Evolutionary conservation across 305 asterid genomes (phyloP).

Genomic region (Caryopteris hybrid): DNA sequence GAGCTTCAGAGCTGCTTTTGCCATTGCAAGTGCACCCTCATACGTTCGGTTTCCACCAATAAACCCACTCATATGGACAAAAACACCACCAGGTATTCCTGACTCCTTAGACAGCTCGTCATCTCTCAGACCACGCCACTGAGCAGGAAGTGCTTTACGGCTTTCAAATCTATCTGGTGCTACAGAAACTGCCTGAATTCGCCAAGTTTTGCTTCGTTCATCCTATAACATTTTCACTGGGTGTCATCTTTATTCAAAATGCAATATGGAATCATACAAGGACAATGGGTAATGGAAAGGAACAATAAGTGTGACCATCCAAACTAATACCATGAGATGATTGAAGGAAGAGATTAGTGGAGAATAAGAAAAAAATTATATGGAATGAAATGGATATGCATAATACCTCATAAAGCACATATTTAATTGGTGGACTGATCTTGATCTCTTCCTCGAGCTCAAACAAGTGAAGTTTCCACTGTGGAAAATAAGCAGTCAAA

Average conservation of each 20-base stretch:
- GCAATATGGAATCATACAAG: neutral
- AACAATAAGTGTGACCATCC: neutral
- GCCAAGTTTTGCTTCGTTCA: conserved; percentile 72
- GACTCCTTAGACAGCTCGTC: conserved; percentile 56
- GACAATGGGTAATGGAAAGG: neutral
- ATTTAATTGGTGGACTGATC: conserved; percentile 61
- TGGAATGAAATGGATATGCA: neutral
- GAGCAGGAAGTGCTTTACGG: conserved; percentile 70
- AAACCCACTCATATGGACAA: conserved; percentile 83
- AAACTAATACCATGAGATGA: neutral
- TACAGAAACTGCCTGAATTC: conserved; percentile 67
- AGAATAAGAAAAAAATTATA: neutral
- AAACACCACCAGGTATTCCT: conserved; percentile 61
- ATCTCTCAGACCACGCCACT: conserved; percentile 81
- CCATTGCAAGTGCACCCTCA: conserved; percentile 80
- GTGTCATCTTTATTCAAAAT: neutral
- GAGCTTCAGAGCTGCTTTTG: conserved; percentile 61
- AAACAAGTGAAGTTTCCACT: conserved; percentile 89
- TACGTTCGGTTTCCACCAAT: conserved; percentile 67
- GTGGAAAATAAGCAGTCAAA: conserved; percentile 16
- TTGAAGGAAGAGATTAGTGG: neutral
- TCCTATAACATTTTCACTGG: conserved; percentile 40
- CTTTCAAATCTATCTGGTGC: conserved; percentile 77
- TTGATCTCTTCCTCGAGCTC: conserved; percentile 84
- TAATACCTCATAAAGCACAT: conserved; percentile 70